These are phyloP conservation scores for Lithocarpus polystachyus DNA, from an alignment of 306 rosid genomes.

Conservation along the genomic window DNA sequence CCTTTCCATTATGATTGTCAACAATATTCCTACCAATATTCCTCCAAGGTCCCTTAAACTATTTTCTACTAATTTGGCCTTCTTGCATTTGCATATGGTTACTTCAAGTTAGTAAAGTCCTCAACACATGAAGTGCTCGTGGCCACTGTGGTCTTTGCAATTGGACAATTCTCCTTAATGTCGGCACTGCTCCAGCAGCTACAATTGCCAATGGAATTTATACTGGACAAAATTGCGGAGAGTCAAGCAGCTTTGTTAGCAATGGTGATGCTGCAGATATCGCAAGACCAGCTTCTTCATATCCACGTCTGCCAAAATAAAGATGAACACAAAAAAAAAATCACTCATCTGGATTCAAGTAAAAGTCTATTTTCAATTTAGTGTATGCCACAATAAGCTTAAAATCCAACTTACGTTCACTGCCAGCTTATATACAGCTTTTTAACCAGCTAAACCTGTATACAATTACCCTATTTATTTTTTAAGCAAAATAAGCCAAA, in stretches of 20 bases:
- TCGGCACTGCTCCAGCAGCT: slow-evolving; percentile 73
- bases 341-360: slow-evolving; percentile 5
- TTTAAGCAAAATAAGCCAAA: no score
- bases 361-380: not conserved
- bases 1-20: no score
- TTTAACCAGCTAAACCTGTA: no score
- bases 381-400: not conserved
- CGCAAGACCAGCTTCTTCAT: slow-evolving; percentile 83
- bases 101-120: slow-evolving; percentile 49
- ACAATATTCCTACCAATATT: no score
- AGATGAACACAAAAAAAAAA: slow-evolving; percentile 1
- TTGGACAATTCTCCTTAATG: slow-evolving; percentile 53
- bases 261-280: slow-evolving; percentile 78
- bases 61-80: no score
- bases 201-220: slow-evolving; percentile 53
- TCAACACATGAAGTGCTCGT: slow-evolving; percentile 72
- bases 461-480: no score
- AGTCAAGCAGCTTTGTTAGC: slow-evolving; percentile 59
- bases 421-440: no score
- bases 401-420: no score
- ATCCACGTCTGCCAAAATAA: slow-evolving; percentile 35
- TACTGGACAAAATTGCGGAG: slow-evolving; percentile 33
- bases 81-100: not conserved
- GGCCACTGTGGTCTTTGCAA: slow-evolving; percentile 70
- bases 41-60: no score